Evolutionary conservation across 305 asterid species (phyloP), one percentile per base, ranked within the genome.

Genomic region (Fraxinus angustifolia): DNA sequence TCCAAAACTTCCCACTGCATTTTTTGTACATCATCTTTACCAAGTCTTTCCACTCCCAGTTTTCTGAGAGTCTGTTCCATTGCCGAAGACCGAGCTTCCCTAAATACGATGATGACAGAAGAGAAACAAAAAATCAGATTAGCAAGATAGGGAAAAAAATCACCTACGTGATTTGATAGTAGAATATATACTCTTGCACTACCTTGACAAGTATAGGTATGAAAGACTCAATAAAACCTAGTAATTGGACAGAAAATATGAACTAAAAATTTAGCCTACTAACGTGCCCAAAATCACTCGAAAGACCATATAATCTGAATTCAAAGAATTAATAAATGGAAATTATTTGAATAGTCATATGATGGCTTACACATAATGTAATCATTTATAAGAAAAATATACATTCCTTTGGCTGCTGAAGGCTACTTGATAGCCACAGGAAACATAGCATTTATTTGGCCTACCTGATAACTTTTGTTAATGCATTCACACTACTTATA

Each of bases 1-100:
- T 95, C 99, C 68, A 94, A 86, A 79, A 87, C 93, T 88, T 95
- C 99, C 99, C 99, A 95, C 58, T 91, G 98, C 99, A 95, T 95
- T 92, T 87, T 94, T 79, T 93, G 98, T 53, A 95, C 99, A 83
- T 95, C 99, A 50, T 95, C 99, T 91, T 95, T 95, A 81, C 92
- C 86, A 76, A 95, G 91, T 83, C 90, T 91, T 85, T 95, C 98
- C 14, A 95, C 98, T 21, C 99, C 99, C 70, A 95, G 90, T 84
- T 92, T 95, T 83, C 85, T 91, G 26, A 95, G 90, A 84, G 95
- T 95, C 82, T 90, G 97, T 60, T 95, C 99, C 83, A 92, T 81
- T 53, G 91, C 96, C 56, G 88, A 34, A 79, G 94, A 83, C 53
- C 99, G 94, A 74, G 88, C 85, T 86, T 95, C 99, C 84, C 99